Evolutionary conservation across 2,329 filamentous ascomycete species (phyloP).

Genomic region (Colletotrichum sublineola): DNA sequence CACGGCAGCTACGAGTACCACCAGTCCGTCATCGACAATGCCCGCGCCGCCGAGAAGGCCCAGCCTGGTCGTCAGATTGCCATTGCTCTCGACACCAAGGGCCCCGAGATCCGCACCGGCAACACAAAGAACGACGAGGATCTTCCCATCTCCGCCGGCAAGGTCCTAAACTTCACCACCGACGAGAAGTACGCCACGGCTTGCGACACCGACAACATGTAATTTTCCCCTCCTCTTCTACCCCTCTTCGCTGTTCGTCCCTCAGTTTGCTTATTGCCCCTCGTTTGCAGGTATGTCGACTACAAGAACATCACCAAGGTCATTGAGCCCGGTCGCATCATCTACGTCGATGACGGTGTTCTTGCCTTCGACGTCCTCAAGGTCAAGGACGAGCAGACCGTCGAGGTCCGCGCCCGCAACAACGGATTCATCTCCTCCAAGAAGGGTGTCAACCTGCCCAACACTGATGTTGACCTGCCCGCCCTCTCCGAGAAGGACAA

Average conservation of each 20-base stretch:
- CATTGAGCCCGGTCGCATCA: slow-evolving; percentile 88
- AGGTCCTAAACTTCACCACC: slow-evolving; percentile 94
- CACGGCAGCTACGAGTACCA: slow-evolving; percentile 97
- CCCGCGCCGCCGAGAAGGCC: slow-evolving; percentile 84
- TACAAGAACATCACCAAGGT: slow-evolving; percentile 99
- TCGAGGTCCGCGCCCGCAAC: slow-evolving; percentile 91
- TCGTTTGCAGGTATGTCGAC: slow-evolving; percentile 82
- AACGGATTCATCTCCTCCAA: slow-evolving; percentile 98
- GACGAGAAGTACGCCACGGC: slow-evolving; percentile 90
- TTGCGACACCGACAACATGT: slow-evolving; percentile 95
- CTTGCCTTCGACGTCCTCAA: slow-evolving; percentile 94
- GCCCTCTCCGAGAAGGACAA: slow-evolving; percentile 99
- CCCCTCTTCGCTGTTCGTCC: slow-evolving; percentile 26
- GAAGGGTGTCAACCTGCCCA: slow-evolving; percentile 99
- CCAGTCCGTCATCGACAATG: slow-evolving; percentile 97
- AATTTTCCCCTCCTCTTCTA: slow-evolving; percentile 52
- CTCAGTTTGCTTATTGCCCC: neutral
- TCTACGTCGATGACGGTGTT: slow-evolving; percentile 99
- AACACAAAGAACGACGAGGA: slow-evolving; percentile 88
- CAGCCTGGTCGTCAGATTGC: slow-evolving; percentile 89
- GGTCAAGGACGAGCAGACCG: slow-evolving; percentile 88
- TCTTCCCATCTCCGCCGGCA: slow-evolving; percentile 85
- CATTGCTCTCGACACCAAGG: slow-evolving; percentile 87
- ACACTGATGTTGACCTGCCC: slow-evolving; percentile 98
- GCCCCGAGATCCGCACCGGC: slow-evolving; percentile 72